Percentiles rank a stretch among this genome's conserved stretches.
These are phyloP conservation scores for Friedmanniomyces simplex DNA, from an alignment of 495 filamentous ascomycete species.

Conservation along the genomic window DNA sequence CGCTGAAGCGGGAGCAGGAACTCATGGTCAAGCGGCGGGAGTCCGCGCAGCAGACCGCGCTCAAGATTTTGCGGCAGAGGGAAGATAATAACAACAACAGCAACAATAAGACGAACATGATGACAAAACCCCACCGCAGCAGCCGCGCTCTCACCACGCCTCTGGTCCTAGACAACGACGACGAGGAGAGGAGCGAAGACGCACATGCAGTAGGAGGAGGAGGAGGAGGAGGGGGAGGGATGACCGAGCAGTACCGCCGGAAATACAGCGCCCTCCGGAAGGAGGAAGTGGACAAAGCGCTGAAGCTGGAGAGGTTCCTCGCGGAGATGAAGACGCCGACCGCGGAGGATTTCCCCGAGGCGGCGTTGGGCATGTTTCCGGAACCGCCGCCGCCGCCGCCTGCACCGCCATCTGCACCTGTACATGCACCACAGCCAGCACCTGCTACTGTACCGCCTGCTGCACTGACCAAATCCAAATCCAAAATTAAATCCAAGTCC, in stretches of 20 bases:
- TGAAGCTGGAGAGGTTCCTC: constrained; percentile 13
- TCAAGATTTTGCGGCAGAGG: constrained; percentile 8
- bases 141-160: neutral
- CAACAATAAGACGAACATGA: neutral
- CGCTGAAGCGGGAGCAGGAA: constrained; percentile 21
- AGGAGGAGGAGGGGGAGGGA: neutral
- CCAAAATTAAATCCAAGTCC: too few species aligned
- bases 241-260: constrained; percentile 4
- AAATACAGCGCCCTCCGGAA: constrained; percentile 9
- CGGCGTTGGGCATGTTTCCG: constrained; percentile 4
- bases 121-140: neutral
- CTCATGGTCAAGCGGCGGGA: constrained; percentile 5
- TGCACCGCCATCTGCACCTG: too few species aligned
- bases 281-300: constrained; percentile 18
- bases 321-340: neutral
- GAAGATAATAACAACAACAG: constrained; percentile 1
- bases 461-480: too few species aligned
- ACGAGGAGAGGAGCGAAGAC: too few species aligned
- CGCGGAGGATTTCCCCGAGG: neutral
- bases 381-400: constrained; percentile 8
- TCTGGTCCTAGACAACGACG: neutral
- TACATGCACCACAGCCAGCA: too few species aligned
- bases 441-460: too few species aligned
- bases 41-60: constrained; percentile 7
- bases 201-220: too few species aligned